Evolutionary conservation across 1,139 yeast species (phyloP).

Genomic region (Zhuliangozyma blackwelliae): DNA sequence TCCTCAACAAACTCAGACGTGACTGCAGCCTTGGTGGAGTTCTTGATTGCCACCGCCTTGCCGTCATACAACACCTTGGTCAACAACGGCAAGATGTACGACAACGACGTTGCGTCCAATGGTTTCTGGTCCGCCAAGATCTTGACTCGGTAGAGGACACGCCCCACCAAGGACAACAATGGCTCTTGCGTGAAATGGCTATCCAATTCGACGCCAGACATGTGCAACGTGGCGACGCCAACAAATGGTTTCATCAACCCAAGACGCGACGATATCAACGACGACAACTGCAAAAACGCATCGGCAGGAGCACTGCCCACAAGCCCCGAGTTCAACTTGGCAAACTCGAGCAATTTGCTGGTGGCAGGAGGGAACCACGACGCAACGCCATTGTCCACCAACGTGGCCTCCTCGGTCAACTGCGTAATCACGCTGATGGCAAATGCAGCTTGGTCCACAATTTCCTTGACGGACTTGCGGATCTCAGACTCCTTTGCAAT

Average conservation of each 20-base stretch:
- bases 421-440: slow-evolving; percentile 52
- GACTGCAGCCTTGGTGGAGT: slow-evolving; percentile 43
- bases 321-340: slow-evolving; percentile 28
- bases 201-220: slow-evolving; percentile 40
- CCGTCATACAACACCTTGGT: slow-evolving; percentile 62
- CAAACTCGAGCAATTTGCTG: slow-evolving; percentile 40
- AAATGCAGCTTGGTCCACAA: slow-evolving; percentile 38
- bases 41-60: slow-evolving; percentile 47
- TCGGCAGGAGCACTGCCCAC: slow-evolving; percentile 33
- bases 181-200: slow-evolving; percentile 47
- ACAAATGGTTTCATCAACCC: slow-evolving; percentile 48
- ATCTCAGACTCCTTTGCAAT: slow-evolving; percentile 55
- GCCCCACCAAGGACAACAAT: slow-evolving; percentile 50
- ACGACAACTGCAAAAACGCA: slow-evolving; percentile 43
- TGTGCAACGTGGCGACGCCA: slow-evolving; percentile 67
- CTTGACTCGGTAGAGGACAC: slow-evolving; percentile 72
- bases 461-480: slow-evolving; percentile 41
- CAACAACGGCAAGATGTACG: slow-evolving; percentile 72
- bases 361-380: slow-evolving; percentile 72
- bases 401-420: slow-evolving; percentile 45
- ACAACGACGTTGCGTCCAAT: slow-evolving; percentile 63
- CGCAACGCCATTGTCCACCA: slow-evolving; percentile 64
- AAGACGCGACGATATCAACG: slow-evolving; percentile 42
- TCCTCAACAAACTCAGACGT: slow-evolving; percentile 68
- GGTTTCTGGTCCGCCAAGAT: slow-evolving; percentile 70